phyloP scores from a whole-genome alignment of 1,284 basidiomycete species.

The Sphaerobolus stellatus region DNA sequence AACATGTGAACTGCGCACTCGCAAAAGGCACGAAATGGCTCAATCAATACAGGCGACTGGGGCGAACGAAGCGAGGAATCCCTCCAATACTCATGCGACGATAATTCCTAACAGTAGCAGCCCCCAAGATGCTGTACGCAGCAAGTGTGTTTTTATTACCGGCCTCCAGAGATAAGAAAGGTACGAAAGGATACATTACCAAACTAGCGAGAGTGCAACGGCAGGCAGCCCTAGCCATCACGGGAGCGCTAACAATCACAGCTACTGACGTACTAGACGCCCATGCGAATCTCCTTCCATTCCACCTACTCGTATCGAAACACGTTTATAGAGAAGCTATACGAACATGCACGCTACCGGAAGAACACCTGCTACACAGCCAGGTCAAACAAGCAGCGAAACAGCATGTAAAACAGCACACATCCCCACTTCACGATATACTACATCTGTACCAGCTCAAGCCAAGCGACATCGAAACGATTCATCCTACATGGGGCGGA shows the following conservation, averaged over 20 bases:
- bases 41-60: background rate
- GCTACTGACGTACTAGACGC: conserved; percentile 1
- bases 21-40: background rate
- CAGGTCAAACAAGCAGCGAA: background rate
- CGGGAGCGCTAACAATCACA: conserved; percentile 1
- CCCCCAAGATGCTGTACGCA: background rate
- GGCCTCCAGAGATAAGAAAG: background rate
- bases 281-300: conserved; percentile 24
- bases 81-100: background rate
- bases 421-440: background rate
- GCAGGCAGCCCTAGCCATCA: conserved; percentile 1
- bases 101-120: background rate
- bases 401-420: background rate
- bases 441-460: background rate
- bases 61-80: background rate
- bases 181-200: background rate
- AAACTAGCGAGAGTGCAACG: conserved; percentile 9
- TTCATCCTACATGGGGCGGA: background rate
- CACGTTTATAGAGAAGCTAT: too few relatives aligned
- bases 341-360: too few relatives aligned
- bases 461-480: background rate
- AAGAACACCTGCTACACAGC: background rate
- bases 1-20: background rate
- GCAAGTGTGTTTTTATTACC: background rate
- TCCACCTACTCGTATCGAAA: conserved; percentile 28